Conservation (phyloP, 1,284 basidiomycete species). For the Naganishia sp. region DNA sequence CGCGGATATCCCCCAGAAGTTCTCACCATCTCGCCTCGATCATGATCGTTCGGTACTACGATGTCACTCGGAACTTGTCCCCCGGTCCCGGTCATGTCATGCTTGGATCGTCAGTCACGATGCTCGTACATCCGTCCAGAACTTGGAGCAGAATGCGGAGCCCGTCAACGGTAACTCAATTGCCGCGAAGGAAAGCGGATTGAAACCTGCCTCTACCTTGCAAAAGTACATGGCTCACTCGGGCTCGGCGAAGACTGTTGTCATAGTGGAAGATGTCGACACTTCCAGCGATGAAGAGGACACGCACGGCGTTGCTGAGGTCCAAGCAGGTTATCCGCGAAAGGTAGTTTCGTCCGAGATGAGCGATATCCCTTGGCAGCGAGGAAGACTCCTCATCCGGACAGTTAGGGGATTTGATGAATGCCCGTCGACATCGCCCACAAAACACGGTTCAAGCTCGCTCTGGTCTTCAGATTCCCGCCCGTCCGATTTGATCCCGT, state of each 20-base stretch:
- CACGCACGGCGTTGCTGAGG: too few species aligned
- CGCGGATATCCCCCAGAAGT: background rate
- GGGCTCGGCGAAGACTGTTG: background rate
- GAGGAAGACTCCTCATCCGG: too few species aligned
- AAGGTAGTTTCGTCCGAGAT: background rate
- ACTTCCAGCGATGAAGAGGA: constrained; percentile 18
- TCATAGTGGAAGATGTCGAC: constrained; percentile 16
- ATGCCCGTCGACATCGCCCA: too few species aligned
- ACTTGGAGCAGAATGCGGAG: background rate
- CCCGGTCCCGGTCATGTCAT: constrained; percentile 5
- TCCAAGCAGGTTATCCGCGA: background rate
- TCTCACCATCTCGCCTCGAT: background rate
- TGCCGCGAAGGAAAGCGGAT: background rate
- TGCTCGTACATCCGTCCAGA: background rate
- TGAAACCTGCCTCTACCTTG: background rate
- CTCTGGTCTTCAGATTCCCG: too few species aligned
- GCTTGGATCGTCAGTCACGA: background rate
- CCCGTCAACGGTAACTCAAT: background rate
- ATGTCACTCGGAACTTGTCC: background rate
- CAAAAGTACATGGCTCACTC: background rate
- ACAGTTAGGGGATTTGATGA: too few species aligned
- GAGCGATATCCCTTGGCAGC: too few species aligned
- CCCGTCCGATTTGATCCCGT: too few species aligned
- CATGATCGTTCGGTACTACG: background rate
- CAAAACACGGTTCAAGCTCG: too few species aligned